These are phyloP conservation scores for Cryphonectria nitschkei DNA, from an alignment of 2,329 filamentous ascomycete species.

Conservation along the genomic window DNA sequence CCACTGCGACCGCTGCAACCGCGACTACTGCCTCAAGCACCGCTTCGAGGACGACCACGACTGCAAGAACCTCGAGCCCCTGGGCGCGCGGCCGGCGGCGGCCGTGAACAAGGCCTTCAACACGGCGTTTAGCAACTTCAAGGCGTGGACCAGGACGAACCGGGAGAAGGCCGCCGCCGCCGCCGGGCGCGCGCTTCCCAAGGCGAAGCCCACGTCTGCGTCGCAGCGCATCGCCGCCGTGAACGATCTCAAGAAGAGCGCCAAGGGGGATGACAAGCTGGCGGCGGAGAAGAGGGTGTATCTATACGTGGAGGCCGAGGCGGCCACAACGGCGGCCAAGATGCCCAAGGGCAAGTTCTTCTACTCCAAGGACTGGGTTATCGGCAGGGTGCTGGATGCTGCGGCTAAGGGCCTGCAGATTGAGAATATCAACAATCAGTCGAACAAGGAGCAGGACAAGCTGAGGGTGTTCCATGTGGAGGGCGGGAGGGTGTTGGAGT, in stretches of 20 bases:
- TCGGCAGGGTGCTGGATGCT: slow-evolving; percentile 79
- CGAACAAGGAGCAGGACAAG: slow-evolving; percentile 74
- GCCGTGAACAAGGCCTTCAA: slow-evolving; percentile 67
- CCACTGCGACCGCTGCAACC: slow-evolving; percentile 72
- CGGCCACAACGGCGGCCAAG: slow-evolving; percentile 81
- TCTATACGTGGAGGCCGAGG: slow-evolving; percentile 86
- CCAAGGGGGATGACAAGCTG: slow-evolving; percentile 87
- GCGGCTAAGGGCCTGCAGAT: slow-evolving; percentile 79
- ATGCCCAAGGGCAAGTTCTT: slow-evolving; percentile 81
- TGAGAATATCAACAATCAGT: slow-evolving; percentile 81
- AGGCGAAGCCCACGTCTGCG: slow-evolving; percentile 64
- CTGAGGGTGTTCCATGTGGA: slow-evolving; percentile 93
- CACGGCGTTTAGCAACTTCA: slow-evolving; percentile 76
- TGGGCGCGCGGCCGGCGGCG: slow-evolving; percentile 51
- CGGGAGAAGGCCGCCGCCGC: slow-evolving; percentile 50
- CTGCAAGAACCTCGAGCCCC: slow-evolving; percentile 73
- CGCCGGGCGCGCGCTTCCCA: slow-evolving; percentile 61
- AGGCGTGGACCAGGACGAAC: slow-evolving; percentile 79
- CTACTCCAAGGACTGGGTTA: slow-evolving; percentile 84
- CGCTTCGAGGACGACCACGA: slow-evolving; percentile 80
- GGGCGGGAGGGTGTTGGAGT: slow-evolving; percentile 82
- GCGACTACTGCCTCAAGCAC: slow-evolving; percentile 78
- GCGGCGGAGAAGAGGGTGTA: slow-evolving; percentile 86
- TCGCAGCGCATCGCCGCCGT: slow-evolving; percentile 70
- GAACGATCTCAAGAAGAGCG: slow-evolving; percentile 79